Evolutionary conservation across 352 stramenopile species (phyloP).

Genomic region (Phytophthora ohioensis): DNA sequence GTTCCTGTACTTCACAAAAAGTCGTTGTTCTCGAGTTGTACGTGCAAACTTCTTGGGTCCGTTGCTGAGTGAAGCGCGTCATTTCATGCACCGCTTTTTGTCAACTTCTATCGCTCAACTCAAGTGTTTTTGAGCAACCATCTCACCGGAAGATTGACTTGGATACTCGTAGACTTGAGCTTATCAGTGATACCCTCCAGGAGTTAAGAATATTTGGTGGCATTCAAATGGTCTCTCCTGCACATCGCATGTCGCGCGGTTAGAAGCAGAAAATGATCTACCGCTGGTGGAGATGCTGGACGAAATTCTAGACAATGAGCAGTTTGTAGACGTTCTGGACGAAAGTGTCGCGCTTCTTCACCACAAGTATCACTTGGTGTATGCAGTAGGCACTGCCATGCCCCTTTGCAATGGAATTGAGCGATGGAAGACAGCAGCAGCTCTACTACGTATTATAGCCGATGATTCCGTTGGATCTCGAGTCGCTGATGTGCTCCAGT

Average conservation of each 20-base stretch:
- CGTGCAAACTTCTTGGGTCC: constrained; percentile 70
- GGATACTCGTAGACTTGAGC: constrained; percentile 20
- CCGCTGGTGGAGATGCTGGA: constrained; percentile 31
- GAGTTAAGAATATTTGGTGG: constrained; percentile 51
- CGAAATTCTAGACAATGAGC: constrained; percentile 53
- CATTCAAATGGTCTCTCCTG: constrained; percentile 81
- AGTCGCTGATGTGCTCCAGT: constrained; percentile 49
- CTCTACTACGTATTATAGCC: constrained; percentile 42
- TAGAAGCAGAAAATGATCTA: constrained; percentile 18
- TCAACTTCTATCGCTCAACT: constrained; percentile 53
- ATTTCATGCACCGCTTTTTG: constrained; percentile 73
- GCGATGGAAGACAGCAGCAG: constrained; percentile 69
- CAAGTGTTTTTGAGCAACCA: constrained; percentile 64
- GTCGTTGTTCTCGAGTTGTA: constrained; percentile 35
- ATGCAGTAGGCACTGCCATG: constrained; percentile 69
- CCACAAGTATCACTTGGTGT: constrained; percentile 91
- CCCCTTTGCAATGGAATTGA: constrained; percentile 56
- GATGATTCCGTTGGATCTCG: constrained; percentile 14
- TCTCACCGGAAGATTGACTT: constrained; percentile 73
- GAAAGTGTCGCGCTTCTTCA: constrained; percentile 90
- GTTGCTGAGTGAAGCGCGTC: constrained; percentile 68
- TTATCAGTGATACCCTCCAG: constrained; percentile 48
- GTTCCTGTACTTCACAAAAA: constrained; percentile 69
- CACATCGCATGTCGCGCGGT: constrained; percentile 84
- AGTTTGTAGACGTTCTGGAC: constrained; percentile 88